Conservation (phyloP, 805 yeast species). For the Henningerozyma blattae region DNA sequence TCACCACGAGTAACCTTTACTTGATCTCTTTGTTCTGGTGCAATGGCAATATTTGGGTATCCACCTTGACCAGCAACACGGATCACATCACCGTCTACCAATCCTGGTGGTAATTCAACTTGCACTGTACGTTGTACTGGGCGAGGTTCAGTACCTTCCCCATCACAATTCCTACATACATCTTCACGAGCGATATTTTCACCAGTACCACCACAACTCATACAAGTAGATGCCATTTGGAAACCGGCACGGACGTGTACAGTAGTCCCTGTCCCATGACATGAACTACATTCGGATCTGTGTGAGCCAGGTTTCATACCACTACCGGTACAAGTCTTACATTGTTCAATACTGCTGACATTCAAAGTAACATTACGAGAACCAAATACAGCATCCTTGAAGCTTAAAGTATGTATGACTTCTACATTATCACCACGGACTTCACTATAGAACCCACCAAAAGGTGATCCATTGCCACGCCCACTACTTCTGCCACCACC, state of each 20-base stretch:
- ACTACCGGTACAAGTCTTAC: slow-evolving; percentile 70
- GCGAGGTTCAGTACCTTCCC: slow-evolving; percentile 68
- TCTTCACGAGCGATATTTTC: slow-evolving; percentile 56
- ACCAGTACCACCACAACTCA: slow-evolving; percentile 80
- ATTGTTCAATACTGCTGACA: slow-evolving; percentile 64
- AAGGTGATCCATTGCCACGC: slow-evolving; percentile 25
- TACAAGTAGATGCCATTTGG: slow-evolving; percentile 93
- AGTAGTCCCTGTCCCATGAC: slow-evolving; percentile 89
- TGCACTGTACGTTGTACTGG: slow-evolving; percentile 42
- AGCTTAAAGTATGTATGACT: slow-evolving; percentile 56
- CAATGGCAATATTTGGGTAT: slow-evolving; percentile 67
- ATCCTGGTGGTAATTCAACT: slow-evolving; percentile 80
- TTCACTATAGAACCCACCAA: slow-evolving; percentile 18
- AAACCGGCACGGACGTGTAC: slow-evolving; percentile 86
- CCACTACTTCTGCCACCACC: slow-evolving; percentile 27
- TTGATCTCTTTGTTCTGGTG: slow-evolving; percentile 34
- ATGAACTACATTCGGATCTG: slow-evolving; percentile 67
- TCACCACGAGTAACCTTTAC: slow-evolving; percentile 73
- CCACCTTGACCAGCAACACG: slow-evolving; percentile 86
- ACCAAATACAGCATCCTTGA: slow-evolving; percentile 86
- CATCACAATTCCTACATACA: slow-evolving; percentile 72
- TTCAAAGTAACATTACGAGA: slow-evolving; percentile 47
- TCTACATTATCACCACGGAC: slow-evolving; percentile 84
- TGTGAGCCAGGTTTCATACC: slow-evolving; percentile 68
- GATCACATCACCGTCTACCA: slow-evolving; percentile 74